Percentiles rank a stretch among this genome's conserved stretches.
phyloP scores from a whole-genome alignment of 306 rosid genomes.

The Begonia peltatifolia region DNA sequence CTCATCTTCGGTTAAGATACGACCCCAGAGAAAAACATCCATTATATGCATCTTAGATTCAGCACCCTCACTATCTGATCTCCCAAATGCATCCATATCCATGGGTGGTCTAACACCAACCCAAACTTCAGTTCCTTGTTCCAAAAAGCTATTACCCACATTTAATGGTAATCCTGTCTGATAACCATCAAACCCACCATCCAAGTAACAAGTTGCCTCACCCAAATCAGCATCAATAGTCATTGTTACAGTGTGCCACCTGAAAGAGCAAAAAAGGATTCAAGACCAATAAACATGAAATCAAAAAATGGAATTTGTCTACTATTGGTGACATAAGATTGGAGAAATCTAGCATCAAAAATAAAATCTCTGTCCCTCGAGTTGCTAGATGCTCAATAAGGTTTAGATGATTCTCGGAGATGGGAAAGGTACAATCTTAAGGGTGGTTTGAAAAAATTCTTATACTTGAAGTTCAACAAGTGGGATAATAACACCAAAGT shows the following conservation, averaged over 20 bases:
- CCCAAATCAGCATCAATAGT: constrained; percentile 89
- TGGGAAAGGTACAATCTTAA: too few species aligned
- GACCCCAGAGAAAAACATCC: constrained; percentile 97
- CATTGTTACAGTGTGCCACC: constrained; percentile 99
- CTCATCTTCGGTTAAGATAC: constrained; percentile 95
- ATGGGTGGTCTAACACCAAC: constrained; percentile 91
- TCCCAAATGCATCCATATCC: constrained; percentile 91
- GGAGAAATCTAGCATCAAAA: too few species aligned
- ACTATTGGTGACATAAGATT: too few species aligned
- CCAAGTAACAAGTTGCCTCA: constrained; percentile 87
- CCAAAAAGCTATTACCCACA: constrained; percentile 76
- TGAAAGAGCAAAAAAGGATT: constrained; percentile 21
- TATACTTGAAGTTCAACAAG: too few species aligned
- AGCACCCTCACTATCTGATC: constrained; percentile 99
- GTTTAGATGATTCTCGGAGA: too few species aligned
- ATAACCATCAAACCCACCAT: constrained; percentile 96
- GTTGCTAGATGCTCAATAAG: too few species aligned
- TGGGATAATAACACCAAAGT: too few species aligned
- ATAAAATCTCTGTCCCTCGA: too few species aligned
- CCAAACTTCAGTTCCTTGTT: constrained; percentile 88
- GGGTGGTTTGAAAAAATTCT: too few species aligned
- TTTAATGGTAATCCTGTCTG: constrained; percentile 74
- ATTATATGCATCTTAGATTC: constrained; percentile 98
- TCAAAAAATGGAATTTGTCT: too few species aligned
- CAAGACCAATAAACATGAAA: too few species aligned